Conservation (phyloP, 371 early-diverging fungal species). For the Haplosporangium sp. region DNA sequence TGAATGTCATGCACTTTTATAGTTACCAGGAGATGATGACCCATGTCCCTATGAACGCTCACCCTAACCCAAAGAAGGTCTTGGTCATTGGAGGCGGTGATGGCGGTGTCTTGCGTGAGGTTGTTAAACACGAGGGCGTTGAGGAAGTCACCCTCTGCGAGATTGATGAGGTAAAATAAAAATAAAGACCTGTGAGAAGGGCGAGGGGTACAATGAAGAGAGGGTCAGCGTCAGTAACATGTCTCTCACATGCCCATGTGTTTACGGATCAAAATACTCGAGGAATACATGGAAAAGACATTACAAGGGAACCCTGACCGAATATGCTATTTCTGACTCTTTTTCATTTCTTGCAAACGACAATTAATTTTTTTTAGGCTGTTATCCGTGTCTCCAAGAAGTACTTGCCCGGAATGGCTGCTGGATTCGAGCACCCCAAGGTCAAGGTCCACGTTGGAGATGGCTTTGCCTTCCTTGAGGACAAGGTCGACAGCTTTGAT, state of each 20-base stretch:
- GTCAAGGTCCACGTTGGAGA: conserved; percentile 94
- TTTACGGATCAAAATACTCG: too few species aligned
- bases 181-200: too few species aligned
- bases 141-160: conserved; percentile 94
- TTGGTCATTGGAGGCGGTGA: conserved; percentile 99
- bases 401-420: conserved; percentile 93
- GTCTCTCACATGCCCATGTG: neutral
- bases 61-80: conserved; percentile 96
- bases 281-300: neutral
- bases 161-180: conserved; percentile 83
- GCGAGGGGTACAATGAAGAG: neutral
- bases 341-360: too few species aligned
- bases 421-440: conserved; percentile 95
- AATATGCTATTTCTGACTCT: too few species aligned
- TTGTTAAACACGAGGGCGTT: conserved; percentile 94
- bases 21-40: conserved; percentile 99
- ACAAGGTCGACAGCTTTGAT: conserved; percentile 89
- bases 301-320: too few species aligned
- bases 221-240: neutral
- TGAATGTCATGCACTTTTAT: neutral
- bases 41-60: conserved; percentile 93
- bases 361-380: conserved; percentile 55
- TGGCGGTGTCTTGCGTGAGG: conserved; percentile 97
- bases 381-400: conserved; percentile 92
- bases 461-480: conserved; percentile 92